Evolutionary conservation across 1,284 basidiomycete genomes (phyloP), one percentile per base, ranked within the genome.

Genomic region (Marasmius fiardii): DNA sequence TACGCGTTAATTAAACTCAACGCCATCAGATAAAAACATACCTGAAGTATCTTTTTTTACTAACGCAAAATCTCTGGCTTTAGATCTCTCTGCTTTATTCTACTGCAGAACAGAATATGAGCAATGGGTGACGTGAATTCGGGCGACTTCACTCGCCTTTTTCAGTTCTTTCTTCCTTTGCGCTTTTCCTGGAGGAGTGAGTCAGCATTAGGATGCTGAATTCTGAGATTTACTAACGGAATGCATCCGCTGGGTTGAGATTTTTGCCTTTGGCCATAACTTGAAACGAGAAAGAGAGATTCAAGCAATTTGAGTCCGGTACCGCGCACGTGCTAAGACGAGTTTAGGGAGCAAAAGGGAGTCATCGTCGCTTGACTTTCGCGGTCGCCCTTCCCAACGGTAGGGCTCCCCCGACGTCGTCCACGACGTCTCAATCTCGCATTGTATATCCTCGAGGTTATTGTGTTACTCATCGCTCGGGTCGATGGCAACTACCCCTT

Each of bases 11-110:
- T 54, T 34, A 23, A 35, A 6, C 23, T 8, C 45, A 43, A 34
- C 12, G 48, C 3, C 23, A 33, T 61, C 35, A 58, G 26, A 18
- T 16, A 53, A 14, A 14, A 11, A 43, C 64, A 24, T 60, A 86
- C 92, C 90, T 68, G 78, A 75, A 6, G 92, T 95, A 66, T 95
- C 92, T 68, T 92, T 92, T 76, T 95, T 95, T 23, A 94, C 88
- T 26, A 91, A 76, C 18, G 88, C 79, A 66, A 92, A 88, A 65
- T 95, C 92, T 63, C 92, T 83, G 20, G 82, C 73, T 72, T 94
- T 92, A 51, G 83, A 73, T 57, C 93, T 79, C 54, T 81, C 84
- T 67, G 87, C 75, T 76, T 94, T 95, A 76, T 95, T 95, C 93
- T 95, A 88, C 83, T 86, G 68, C 70, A 79, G 52, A 60, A 53